Base-by-base conservation (phyloP, 768 basidiomycete genomes). In the Mycena galericulata region DNA sequence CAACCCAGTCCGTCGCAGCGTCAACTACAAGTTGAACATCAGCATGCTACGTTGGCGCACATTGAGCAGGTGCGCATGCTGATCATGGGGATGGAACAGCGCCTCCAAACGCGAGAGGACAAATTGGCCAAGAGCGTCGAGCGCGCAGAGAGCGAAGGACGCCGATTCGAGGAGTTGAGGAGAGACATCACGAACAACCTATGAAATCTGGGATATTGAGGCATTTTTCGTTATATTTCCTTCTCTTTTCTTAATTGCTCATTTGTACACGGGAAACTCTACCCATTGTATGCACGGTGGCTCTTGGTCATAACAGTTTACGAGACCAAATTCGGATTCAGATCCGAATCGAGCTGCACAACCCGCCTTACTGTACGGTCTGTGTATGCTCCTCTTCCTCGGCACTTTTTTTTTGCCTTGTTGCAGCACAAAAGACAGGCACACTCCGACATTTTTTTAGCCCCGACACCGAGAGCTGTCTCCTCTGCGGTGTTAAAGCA, bases 11-110 rank as follows among this genome's bases (percentile, higher is more conserved):
- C 57, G 18, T 47, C 49, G 18, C 56, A 54, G 67, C 75, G 10
- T 68, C 82, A 53, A 73, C 73, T 53, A 62, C 61, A 63, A 71
- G 45, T 74, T 68, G 65, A 54, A 22, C 69, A 64, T 51, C 77
- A 71, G 69, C 84, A 85, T 40, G 83, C 83, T 3, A 83, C 87
- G 3, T 75, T 86, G 6, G 86, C 89, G 4, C 88, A 92, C 63
- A 84, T 93, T 32, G 91, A 93, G 71, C 89, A 92, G 66, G 84
- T 93, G 6, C 86, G 90, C 38, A 77, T 91, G 68, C 79, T 93
- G 24, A 85, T 94, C 20, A 79, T 93, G 18, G 92, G 92, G 0
- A 92, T 94, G 89, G 90, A 93, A 65, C 88, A 93, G 73, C 85
- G 90, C 62, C 80, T 92, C 67, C 86, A 91, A 65, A 78, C 78